Base-by-base conservation (phyloP, 768 basidiomycete species). In the Amanita rimosa region DNA sequence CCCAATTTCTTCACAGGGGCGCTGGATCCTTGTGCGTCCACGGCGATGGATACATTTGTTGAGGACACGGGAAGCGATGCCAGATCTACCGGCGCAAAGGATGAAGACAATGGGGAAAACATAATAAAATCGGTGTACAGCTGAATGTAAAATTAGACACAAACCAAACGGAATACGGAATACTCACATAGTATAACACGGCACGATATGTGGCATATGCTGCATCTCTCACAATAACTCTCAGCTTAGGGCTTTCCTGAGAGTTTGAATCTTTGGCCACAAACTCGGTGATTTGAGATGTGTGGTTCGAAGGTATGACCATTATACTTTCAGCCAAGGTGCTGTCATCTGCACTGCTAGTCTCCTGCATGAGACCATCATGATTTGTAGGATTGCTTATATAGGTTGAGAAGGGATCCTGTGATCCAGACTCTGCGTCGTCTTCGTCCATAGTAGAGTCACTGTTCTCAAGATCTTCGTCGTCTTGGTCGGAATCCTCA, bases 71-170 rank as follows among this genome's bases (percentile, higher is more conserved):
- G 56, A 14, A 66, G 60, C 0, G 60, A 57, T 27, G 61, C 55
- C 11, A 55, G 55, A 34, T 58, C 66, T 31, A 47, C 52, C 13
- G 62, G 56, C 53, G 61, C 50, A 49, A 85, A 84, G 27, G 78
- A 75, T 5, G 91, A 93, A 0, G 87, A 79, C 14, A 93, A 67
- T 0, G 90, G 90, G 0, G 91, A 86, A 54, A 93, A 93, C 24
- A 81, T 73, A 53, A 93, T 85, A 22, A 73, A 74, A 57, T 91
- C 87, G 13, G 90, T 93, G 60, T 93, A 94, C 21, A 93, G 67
- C 89, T 90, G 55, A 3, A 38, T 19, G 46, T n/a, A 10, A 14
- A 14, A 14, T 49, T 6, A 34, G 44, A 27, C 3, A 26, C 41
- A 31, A 39, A 14, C 29, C 10, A 24, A 29, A 34, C 29, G 8